phyloP scores from a whole-genome alignment of 192 early-diverging fungal genomes.

The Haplosporangium gracile region DNA sequence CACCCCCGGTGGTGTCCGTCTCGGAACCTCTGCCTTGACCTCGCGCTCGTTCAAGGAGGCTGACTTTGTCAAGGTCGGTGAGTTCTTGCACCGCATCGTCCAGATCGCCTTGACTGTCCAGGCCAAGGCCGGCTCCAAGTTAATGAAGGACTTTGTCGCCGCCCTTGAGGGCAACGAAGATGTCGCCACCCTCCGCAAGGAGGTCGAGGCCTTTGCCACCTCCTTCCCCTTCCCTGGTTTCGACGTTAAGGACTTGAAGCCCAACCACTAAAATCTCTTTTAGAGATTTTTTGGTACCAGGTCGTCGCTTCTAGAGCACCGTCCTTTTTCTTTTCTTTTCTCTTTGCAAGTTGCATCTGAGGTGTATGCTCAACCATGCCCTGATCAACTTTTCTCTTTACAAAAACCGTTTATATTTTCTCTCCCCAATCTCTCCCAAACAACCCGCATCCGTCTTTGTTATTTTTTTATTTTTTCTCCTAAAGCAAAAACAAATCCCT shows the following conservation, averaged over 20 bases:
- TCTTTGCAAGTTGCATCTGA: neutral
- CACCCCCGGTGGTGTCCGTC: conserved; percentile 97
- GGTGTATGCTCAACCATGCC: conserved; percentile 56
- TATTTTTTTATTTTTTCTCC: conserved; percentile 40
- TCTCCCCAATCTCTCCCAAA: neutral
- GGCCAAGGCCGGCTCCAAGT: conserved; percentile 85
- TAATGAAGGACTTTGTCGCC: conserved; percentile 98
- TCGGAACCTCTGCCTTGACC: conserved; percentile 96
- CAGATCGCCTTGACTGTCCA: conserved; percentile 92
- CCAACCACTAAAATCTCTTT: conserved; percentile 47
- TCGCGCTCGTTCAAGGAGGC: conserved; percentile 96
- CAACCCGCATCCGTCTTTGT: conserved; percentile 35
- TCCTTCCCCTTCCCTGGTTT: conserved; percentile 98
- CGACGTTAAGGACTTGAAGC: conserved; percentile 30
- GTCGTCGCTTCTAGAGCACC: neutral
- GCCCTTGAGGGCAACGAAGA: conserved; percentile 84
- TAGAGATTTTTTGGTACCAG: neutral
- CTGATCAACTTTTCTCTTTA: neutral
- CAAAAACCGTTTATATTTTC: neutral
- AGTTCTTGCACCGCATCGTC: conserved; percentile 95
- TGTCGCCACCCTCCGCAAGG: conserved; percentile 83
- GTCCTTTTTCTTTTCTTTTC: neutral
- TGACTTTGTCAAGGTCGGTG: conserved; percentile 97
- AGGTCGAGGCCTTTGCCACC: conserved; percentile 94
- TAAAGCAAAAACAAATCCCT: conserved; percentile 12